Conservation (phyloP, 2,329 filamentous ascomycete genomes). For the Chlorencoelia australis region DNA sequence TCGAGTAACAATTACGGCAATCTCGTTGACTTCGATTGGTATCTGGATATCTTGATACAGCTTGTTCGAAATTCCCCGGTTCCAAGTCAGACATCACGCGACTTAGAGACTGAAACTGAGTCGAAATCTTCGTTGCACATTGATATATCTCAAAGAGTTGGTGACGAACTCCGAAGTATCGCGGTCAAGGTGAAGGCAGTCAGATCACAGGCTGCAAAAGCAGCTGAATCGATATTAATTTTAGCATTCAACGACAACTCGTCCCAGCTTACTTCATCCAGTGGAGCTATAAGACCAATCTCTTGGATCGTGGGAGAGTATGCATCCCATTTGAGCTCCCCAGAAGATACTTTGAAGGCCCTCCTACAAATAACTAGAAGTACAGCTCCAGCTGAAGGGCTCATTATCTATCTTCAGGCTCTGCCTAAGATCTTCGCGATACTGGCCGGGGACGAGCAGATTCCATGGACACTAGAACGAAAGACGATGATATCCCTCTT, state of each 20-base stretch:
- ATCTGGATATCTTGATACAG: constrained; percentile 81
- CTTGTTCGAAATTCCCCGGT: constrained; percentile 61
- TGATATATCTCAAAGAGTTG: constrained; percentile 59
- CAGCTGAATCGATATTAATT: constrained; percentile 67
- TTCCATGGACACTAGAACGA: constrained; percentile 61
- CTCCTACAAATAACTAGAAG: constrained; percentile 56
- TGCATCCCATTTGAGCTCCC: constrained; percentile 56
- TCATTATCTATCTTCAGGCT: constrained; percentile 76
- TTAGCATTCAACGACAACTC: constrained; percentile 44
- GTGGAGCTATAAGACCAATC: constrained; percentile 61
- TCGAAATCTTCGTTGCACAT: constrained; percentile 15
- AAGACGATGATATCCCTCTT: constrained; percentile 68
- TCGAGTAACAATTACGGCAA: constrained; percentile 79
- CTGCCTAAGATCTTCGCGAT: constrained; percentile 74
- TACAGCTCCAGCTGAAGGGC: constrained; percentile 47
- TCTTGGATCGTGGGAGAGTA: constrained; percentile 89
- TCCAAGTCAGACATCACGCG: constrained; percentile 29
- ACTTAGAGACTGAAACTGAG: constrained; percentile 7
- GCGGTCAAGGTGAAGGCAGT: constrained; percentile 85
- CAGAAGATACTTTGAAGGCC: constrained; percentile 63
- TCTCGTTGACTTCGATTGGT: constrained; percentile 92
- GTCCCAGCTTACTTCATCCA: constrained; percentile 45
- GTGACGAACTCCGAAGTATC: constrained; percentile 78
- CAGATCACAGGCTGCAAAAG: constrained; percentile 67
- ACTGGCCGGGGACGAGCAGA: constrained; percentile 54